Base-by-base conservation (phyloP, 768 basidiomycete genomes). In the Leccinum pellstonianum region DNA sequence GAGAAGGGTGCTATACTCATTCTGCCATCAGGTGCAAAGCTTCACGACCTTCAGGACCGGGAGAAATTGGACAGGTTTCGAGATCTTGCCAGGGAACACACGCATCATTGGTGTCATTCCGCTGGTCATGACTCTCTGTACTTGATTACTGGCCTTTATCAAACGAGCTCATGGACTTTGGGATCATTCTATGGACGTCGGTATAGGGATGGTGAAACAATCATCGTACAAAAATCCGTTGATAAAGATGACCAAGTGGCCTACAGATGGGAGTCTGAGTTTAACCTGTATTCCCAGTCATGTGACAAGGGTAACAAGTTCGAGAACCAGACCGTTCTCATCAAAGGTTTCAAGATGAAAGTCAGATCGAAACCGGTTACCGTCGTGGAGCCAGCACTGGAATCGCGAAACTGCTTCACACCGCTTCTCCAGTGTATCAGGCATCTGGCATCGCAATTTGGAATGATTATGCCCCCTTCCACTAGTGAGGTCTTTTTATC, bases 321-420 rank as follows among this genome's bases (percentile, higher is more conserved):
- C 7, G 52, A 58, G 29, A 64, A 64, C 31, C 63, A 64, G 50
- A 62, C 63, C 7, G 11, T 64, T 9, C 17, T 64, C 27, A 49
- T 64, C n/a, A 48, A 48, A 25, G 61, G 63, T 3, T 62, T 64
- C 53, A 56, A 48, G 41, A 55, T 62, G 8, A 53, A 47, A n/a
- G 46, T 57, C 15, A 62, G 54, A 21, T 21, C 29, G 46, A 11
- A 2, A 48, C n/a, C 9, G 31, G 37, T 27, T 56, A 5, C 43
- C 7, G 37, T 60, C 11, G 11, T 33, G 33, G 33, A 11, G 33
- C 33, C 33, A 33, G 33, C 3, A 4, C 33, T 11, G 33, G 33
- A 12, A 33, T 33, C 33, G 33, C 33, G 33, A 12, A 33, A 33
- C 12, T 0, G 25, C 14, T 0, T 31, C 9, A 9, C 8, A 31